phyloP scores from a whole-genome alignment of 306 rosid genomes.

The Styphnolobium japonicum region DNA sequence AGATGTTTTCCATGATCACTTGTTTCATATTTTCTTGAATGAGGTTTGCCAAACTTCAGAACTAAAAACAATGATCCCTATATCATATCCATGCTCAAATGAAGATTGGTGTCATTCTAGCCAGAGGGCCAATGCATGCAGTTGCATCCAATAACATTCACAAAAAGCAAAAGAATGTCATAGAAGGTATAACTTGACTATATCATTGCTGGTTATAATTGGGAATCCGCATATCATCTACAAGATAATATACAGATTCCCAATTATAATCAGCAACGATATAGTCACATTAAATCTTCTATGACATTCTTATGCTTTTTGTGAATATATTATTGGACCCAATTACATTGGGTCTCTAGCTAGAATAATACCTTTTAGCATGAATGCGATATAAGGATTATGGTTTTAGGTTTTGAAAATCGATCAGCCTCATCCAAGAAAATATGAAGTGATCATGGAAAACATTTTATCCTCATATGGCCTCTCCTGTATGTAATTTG shows the following conservation, averaged over 20 bases:
- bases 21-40: constrained; percentile 65
- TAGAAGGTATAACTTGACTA: constrained; percentile 64
- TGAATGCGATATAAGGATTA: too few species aligned
- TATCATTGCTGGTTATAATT: constrained; percentile 49
- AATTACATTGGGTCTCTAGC: too few species aligned
- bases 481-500: too few species aligned
- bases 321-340: too few species aligned
- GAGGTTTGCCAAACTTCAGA: constrained; percentile 80
- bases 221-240: constrained; percentile 64
- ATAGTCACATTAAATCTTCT: constrained; percentile 25
- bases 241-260: not conserved
- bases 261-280: too few species aligned
- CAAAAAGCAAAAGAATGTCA: constrained; percentile 43
- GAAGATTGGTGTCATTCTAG: constrained; percentile 61
- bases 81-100: constrained; percentile 38
- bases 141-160: too few species aligned
- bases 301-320: constrained; percentile 30
- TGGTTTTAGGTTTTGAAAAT: too few species aligned
- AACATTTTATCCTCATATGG: too few species aligned
- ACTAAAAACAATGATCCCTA: constrained; percentile 61
- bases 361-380: too few species aligned
- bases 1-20: constrained; percentile 48
- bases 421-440: too few species aligned
- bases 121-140: constrained; percentile 55
- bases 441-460: not conserved